Evolutionary conservation across 1,139 yeast species (phyloP), one percentile per base, ranked within the genome.

Genomic region (Entelexis sorbosivorans): DNA sequence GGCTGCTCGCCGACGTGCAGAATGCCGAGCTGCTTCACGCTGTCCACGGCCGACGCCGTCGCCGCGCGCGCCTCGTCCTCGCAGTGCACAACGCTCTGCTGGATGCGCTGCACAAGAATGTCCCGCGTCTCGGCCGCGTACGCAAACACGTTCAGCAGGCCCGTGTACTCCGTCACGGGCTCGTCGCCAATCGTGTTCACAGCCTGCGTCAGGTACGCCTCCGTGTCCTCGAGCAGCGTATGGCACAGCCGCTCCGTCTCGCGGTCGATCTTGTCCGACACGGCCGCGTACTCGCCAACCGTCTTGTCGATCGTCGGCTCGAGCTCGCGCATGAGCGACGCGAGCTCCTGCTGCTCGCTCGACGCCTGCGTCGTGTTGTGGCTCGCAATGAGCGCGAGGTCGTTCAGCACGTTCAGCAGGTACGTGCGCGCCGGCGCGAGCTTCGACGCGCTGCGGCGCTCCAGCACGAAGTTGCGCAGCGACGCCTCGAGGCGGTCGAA

Each of bases 381-480:
- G 13, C 71, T 67, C 0, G 95, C 76, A 20, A 91, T 71, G 1
- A 70, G 67, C 52, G 72, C 73, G 47, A 89, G 64, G 63, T 93
- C 99, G 17, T 67, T 66, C 47, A 85, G 73, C 19, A 89, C 66
- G 61, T 89, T 89, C 24, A 73, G 58, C 35, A 91, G 69, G 61
- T 84, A 93, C 22, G 82, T 88, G 64, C 89, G 88, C 0, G 96
- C 97, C 0, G 99, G 99, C 42, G 87, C 76, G 24, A 93, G 71
- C 65, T 93, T 93, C 0, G 97, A 88, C 17, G 85, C 68, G 0
- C 96, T 81, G 60, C 98, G 76, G 63, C 89, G 91, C 59, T 89
- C 95, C 38, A 93, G 73, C 6, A 93, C 81, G 64, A 93, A 93
- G 59, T 81, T 82, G 51, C 97, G 76, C 54, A 93, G 71, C 1